Evolutionary conservation across 805 yeast genomes (phyloP).

Genomic region (Wickerhamiella alocasiicola): DNA sequence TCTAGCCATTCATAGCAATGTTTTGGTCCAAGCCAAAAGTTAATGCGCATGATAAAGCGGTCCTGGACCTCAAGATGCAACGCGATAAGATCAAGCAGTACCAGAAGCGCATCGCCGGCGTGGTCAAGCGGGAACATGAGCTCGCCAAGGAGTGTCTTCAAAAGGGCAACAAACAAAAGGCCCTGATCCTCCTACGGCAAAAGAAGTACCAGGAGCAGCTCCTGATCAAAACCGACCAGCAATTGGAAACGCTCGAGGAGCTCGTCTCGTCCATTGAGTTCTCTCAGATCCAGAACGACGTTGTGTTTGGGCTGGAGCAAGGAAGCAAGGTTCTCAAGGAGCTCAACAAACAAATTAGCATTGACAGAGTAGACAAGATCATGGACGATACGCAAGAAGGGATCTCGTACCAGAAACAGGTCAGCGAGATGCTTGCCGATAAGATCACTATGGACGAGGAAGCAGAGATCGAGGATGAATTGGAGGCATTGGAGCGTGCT

Average conservation of each 20-base stretch:
- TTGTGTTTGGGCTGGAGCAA: conserved; percentile 61
- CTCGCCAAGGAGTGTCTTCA: conserved; percentile 46
- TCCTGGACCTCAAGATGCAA: conserved; percentile 75
- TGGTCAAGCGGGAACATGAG: conserved; percentile 49
- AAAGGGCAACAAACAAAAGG: conserved; percentile 44
- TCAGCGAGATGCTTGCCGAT: conserved; percentile 28
- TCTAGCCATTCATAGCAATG: conserved; percentile 1
- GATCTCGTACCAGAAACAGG: conserved; percentile 53
- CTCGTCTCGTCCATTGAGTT: conserved; percentile 60
- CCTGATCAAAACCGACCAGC: conserved; percentile 60
- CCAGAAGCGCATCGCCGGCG: conserved; percentile 42
- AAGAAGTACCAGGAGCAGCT: conserved; percentile 71
- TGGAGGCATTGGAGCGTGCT: conserved; percentile 16
- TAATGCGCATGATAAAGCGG: conserved; percentile 75
- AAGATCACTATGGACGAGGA: conserved; percentile 30
- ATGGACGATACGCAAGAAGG: conserved; percentile 82
- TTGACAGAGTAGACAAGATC: conserved; percentile 67
- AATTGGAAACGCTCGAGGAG: conserved; percentile 65
- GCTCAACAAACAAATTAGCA: conserved; percentile 64
- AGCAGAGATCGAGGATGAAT: conserved; percentile 23
- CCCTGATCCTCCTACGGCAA: conserved; percentile 57
- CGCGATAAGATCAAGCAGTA: conserved; percentile 74
- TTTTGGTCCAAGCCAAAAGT: conserved; percentile 34
- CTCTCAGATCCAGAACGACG: conserved; percentile 78
- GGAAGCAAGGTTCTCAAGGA: conserved; percentile 69